Base-by-base conservation (phyloP, 2,329 filamentous ascomycete genomes). In the Fusarium nodosum region DNA sequence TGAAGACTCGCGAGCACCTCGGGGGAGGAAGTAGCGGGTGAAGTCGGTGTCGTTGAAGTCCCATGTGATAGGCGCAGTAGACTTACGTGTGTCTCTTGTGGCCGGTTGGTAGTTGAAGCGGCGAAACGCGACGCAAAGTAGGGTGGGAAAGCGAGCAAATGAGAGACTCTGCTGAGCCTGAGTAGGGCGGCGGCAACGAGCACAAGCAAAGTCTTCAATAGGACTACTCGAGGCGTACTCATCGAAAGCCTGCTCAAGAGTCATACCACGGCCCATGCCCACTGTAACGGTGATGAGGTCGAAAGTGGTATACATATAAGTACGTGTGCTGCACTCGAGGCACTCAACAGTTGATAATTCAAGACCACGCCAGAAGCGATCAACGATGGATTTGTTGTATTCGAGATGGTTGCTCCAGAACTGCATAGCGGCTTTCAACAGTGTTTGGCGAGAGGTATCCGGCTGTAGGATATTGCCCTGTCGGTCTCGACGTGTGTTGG, bases 111-210 rank as follows among this genome's bases (percentile, higher is more conserved):
- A 79, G 72, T 82, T 74, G 76, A 84, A 83, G 68, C 82, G 88
- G 75, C 93, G 92, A 79, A 97, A 89, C 67, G 91, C 88, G 20
- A 97, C 82, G 58, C 94, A 92, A 10, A 97, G 84, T 59, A 94
- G 88, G 54, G 93, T 89, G 0, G 95, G 94, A 30, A 94, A 88
- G 10, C 93, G 89, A 11, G 91, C 94, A 60, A 97, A 87, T 48
- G 88, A 91, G 61, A 91, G 88, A 66, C 89, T 88, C 74, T 93
- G 93, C 33, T 86, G 88, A 62, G 90, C 91, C 64, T 88, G 87
- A 24, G 90, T 86, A 56, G 87, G 87, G 60, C 84, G 85, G 67
- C 90, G 90, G 83, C 93, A 97, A 53, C 87, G 84, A 51, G 93
- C 91, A 78, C 93, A 97, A 61, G 90, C 88, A 60, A 91, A 91